Percentiles rank a stretch among this genome's conserved stretches.
Conservation (phyloP, 352 stramenopile species). For the Globisporangium solare region DNA sequence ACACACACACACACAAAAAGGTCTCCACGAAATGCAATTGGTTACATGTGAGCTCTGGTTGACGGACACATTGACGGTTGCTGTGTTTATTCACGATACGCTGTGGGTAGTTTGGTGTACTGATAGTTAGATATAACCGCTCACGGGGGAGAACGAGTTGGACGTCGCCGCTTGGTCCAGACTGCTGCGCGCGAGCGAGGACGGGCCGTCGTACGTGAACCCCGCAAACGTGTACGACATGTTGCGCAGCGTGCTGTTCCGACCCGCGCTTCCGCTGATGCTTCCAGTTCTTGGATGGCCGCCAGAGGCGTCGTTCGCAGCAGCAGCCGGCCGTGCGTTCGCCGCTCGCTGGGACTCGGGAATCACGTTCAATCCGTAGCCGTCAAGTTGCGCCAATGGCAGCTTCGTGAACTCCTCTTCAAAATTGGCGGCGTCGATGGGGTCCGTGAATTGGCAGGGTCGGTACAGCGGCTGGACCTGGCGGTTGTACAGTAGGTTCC, state of each 20-base stretch:
- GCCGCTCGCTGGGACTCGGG: constrained; percentile 26
- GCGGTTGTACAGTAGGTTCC: constrained; percentile 74
- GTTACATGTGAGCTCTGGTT: background rate
- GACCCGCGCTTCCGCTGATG: constrained; percentile 30
- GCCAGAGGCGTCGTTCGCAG: constrained; percentile 8
- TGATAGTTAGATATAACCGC: constrained; percentile 24
- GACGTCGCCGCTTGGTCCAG: constrained; percentile 23
- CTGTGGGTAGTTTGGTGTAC: background rate
- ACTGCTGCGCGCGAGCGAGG: constrained; percentile 39
- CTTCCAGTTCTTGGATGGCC: constrained; percentile 11
- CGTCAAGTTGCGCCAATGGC: constrained; percentile 62
- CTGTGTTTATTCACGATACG: constrained; percentile 7
- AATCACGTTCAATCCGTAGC: constrained; percentile 59
- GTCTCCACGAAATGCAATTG: background rate
- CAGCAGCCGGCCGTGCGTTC: constrained; percentile 11
- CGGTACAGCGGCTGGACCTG: constrained; percentile 73
- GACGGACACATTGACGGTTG: background rate
- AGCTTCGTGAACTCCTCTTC: constrained; percentile 83
- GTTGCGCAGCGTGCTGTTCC: constrained; percentile 68
- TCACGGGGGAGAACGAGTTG: constrained; percentile 11
- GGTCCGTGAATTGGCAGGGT: constrained; percentile 81
- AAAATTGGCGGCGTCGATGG: constrained; percentile 80
- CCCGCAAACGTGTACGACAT: constrained; percentile 84
- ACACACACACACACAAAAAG: too few species aligned
- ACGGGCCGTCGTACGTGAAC: constrained; percentile 78